Percentiles rank a stretch among this genome's conserved stretches.
Conservation (phyloP, 2,329 filamentous ascomycete genomes). For the Cladosporium sp. region DNA sequence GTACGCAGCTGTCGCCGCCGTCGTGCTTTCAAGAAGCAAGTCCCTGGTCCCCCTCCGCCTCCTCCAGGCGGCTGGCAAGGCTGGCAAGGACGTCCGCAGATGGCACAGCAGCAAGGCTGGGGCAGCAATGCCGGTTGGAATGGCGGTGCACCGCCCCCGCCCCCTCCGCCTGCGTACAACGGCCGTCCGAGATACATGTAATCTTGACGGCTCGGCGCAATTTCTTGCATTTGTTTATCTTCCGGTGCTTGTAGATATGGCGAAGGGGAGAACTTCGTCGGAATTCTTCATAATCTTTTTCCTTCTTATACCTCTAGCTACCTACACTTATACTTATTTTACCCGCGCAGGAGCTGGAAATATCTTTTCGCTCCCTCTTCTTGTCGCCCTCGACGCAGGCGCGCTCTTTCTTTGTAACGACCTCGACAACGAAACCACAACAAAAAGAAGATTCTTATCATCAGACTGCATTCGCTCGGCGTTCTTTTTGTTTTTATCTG, state of each 20-base stretch:
- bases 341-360: background rate
- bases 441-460: too few species aligned
- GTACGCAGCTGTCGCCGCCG: conserved; percentile 49
- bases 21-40: conserved; percentile 15
- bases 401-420: too few species aligned
- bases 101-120: conserved; percentile 15
- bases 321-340: background rate
- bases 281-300: background rate
- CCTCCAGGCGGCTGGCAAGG: conserved; percentile 31
- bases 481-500: too few species aligned
- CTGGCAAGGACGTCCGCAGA: conserved; percentile 22
- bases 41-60: conserved; percentile 19
- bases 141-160: background rate
- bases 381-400: too few species aligned
- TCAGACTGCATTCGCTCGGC: too few species aligned
- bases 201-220: background rate
- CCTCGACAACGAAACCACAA: too few species aligned
- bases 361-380: too few species aligned
- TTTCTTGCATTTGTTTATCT: background rate
- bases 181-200: conserved; percentile 7
- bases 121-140: background rate
- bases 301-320: background rate
- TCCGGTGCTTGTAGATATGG: conserved; percentile 6
- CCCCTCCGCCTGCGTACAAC: conserved; percentile 3
- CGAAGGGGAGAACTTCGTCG: background rate